Base-by-base conservation (phyloP, 257 asterid species). In the Gentiana macrophylla region DNA sequence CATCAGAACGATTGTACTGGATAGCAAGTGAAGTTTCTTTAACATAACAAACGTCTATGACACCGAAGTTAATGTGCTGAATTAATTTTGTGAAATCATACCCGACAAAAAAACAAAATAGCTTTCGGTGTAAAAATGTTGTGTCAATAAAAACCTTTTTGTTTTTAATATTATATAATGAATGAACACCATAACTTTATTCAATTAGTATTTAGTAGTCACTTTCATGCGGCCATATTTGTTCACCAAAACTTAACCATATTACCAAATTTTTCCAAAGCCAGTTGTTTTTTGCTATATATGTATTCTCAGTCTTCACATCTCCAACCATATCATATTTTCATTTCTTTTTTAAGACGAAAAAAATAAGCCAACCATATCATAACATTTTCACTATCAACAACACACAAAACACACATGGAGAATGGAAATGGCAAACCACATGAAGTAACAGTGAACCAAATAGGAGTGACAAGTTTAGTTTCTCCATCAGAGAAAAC, bases 401-500 rank as follows among this genome's bases (percentile, higher is more conserved):
- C 35, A 24, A 4, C 32, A 2, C 34, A 38, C 37, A 70, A 62
- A 48, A 50, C 64, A 60, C 24, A 24, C 24, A 82, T 86, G 97
- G 94, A 83, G 77, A 75, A 53, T 36, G 70, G 63, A 33, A 74
- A 60, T 38, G 56, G 24, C 24, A 62, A 71, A 5, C 71, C 53
- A n/a, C 55, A 66, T 46, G 78, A 63, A 44, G 71, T 90, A n/a
- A 55, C 7, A 3, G 84, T 90, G 41, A 76, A 75, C 46, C 90
- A 76, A 73, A 85, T 86, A 45, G 61, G 68, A 56, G 81, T 84
- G 6, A 68, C 65, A 4, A 24, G 24, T 24, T 58, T 90, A 58
- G 78, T 90, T 35, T 63, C 74, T 11, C 96, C 94, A 3, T 78
- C 83, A 8, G 89, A 80, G 57, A 82, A 79, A 50, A 90, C 92